Evolutionary conservation across 148 eudicot genomes (phyloP), one percentile per base, ranked within the genome.

Genomic region (Silene uniflora): DNA sequence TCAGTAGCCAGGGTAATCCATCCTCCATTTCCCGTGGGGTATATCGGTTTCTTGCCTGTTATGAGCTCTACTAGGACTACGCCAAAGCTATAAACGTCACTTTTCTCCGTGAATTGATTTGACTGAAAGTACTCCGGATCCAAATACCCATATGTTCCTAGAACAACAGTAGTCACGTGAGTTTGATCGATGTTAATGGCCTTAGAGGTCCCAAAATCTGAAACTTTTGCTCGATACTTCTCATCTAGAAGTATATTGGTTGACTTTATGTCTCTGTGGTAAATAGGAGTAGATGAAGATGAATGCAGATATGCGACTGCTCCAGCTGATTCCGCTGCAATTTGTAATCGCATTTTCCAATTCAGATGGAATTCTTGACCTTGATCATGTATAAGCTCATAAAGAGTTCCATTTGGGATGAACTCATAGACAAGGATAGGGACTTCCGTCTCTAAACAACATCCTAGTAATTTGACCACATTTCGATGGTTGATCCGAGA

Each of bases 291-390:
- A 62, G 77, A 72, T 7, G 80, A 81, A 27, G 83, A 81, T 60
- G 77, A 81, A 62, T 81, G 80, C 14, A 81, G 63, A 62, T 81
- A 81, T 7, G 74, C 64, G 12, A 81, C 23, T 66, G 83, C 83
- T 10, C 68, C 65, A 1, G 83, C 80, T 49, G 83, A 81, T 67
- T 81, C 83, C 11, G 83, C 73, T 7, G 83, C 83, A 68, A 81
- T 68, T 77, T 81, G 83, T 22, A 81, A 68, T 6, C 83, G 77
- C 83, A 81, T 76, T 73, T 76, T 73, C 83, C 83, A 81, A 32
- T 59, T 75, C 10, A 81, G 3, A 19, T 72, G 83, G 13, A 81
- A 76, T 56, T 76, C 79, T 46, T 76, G 73, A 44, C 73, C 46
- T 18, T 65, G 66, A 29, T 27, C 58, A 14, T 76, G 73, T 6